Evolutionary conservation across 768 basidiomycete species (phyloP), one percentile per base, ranked within the genome.

Genomic region (Butyriboletus loyo): DNA sequence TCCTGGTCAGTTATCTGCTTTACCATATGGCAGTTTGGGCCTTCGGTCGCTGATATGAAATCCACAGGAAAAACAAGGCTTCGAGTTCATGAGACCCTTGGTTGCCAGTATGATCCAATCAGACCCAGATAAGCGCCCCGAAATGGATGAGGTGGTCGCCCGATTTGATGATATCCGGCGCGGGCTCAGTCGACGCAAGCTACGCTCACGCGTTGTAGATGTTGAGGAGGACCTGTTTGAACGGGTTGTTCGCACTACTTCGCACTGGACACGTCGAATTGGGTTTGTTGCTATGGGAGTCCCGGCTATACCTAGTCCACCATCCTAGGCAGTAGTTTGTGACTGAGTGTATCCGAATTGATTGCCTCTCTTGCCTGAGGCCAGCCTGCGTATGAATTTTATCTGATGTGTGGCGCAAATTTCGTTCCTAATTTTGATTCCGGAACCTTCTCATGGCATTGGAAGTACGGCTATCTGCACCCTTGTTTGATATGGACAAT

Each of bases 201-300:
- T 66, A 15, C 72, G 75, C 0, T 62, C 70, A 4, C 65, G 73
- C 1, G 51, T 71, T 2, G 55, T 57, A 22, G 54, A 59, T 17
- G 34, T 41, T 13, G 35, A 58, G 0, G 67, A 68, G n/a, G 49
- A 55, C 22, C 8, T 34, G 8, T 34, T 64, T 9, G 41, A 52
- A 22, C 9, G 47, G 13, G 14, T 61, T 1, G 37, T 54, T 43
- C 59, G 48, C 11, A 36, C 28, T 5, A 37, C 57, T 22, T 7
- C 28, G 4, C 66, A 70, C 34, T 70, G 69, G 69, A 54, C 19
- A 4, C 66, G 65, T 19, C 59, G 58, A 15, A 50, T 63, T 32
- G 34, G 27, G 3, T 63, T 60, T 34, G 37, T 63, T 10, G 40
- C 41, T 2, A 52, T 41, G 17, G 1, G 54, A 0, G 13, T 62